A percentile compares a stretch with the other conserved stretches of the same genome.
Conservation (phyloP, 2,329 filamentous ascomycete genomes). For the Elsinoe arachidis region DNA sequence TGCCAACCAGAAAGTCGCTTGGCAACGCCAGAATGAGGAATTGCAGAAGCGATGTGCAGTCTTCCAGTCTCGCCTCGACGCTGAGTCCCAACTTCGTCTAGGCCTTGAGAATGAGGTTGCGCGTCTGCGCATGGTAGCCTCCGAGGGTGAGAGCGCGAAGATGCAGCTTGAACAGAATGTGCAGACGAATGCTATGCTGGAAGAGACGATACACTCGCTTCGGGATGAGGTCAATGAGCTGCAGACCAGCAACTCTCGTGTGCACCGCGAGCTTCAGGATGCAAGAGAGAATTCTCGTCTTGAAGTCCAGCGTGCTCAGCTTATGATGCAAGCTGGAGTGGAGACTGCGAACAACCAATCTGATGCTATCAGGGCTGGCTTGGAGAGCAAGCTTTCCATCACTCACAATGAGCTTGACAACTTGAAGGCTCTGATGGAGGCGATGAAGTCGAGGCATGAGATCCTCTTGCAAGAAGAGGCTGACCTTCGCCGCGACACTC, state of each 20-base stretch:
- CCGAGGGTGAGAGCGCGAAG: conserved; percentile 16
- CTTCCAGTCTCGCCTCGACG: conserved; percentile 44
- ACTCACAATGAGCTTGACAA: conserved; percentile 69
- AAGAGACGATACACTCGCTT: conserved; percentile 44
- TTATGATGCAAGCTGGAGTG: conserved; percentile 70
- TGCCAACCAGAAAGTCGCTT: conserved; percentile 70
- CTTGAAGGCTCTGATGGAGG: conserved; percentile 69
- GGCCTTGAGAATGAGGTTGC: conserved; percentile 40
- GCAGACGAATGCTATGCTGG: conserved; percentile 56
- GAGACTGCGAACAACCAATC: conserved; percentile 78
- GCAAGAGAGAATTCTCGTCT: conserved; percentile 68
- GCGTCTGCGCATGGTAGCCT: conserved; percentile 47
- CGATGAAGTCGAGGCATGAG: conserved; percentile 69
- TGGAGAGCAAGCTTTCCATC: conserved; percentile 69
- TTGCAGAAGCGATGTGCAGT: conserved; percentile 46
- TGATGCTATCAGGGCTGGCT: conserved; percentile 70
- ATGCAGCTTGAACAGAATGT: conserved; percentile 45
- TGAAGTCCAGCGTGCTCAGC: conserved; percentile 73
- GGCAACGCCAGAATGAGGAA: conserved; percentile 59
- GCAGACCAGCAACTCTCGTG: conserved; percentile 58
- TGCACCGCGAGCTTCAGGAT: conserved; percentile 76
- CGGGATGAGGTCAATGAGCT: conserved; percentile 63
- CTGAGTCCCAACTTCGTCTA: conserved; percentile 35
- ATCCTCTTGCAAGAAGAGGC: conserved; percentile 76
- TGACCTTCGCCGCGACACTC: conserved; percentile 53